These are phyloP conservation scores for Juncus inflexus DNA, from an alignment of 176 grass and related monocot species.

Conservation along the genomic window DNA sequence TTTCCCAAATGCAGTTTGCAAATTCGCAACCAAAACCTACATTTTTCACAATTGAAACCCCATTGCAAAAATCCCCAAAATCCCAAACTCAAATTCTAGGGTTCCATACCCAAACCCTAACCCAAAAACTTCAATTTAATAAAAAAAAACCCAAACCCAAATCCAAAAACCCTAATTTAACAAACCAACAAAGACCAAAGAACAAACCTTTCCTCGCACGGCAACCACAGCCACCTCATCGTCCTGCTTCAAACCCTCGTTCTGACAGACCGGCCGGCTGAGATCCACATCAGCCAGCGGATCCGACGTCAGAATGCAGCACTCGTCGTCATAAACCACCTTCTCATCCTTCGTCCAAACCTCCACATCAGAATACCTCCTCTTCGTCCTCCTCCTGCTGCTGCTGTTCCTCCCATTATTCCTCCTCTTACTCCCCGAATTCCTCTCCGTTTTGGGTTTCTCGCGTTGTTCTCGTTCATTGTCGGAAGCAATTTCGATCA, in stretches of 20 bases:
- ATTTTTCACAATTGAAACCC: too few species aligned
- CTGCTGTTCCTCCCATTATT: neutral
- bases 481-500: constrained; percentile 36
- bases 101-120: neutral
- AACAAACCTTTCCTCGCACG: constrained; percentile 55
- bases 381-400: neutral
- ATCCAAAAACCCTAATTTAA: too few species aligned
- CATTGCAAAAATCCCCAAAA: neutral
- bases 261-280: constrained; percentile 2
- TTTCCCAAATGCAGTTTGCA: too few species aligned
- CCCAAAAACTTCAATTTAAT: too few species aligned
- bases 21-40: too few species aligned
- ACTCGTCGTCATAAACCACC: constrained; percentile 48
- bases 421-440: neutral
- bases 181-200: neutral
- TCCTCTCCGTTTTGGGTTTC: neutral
- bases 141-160: too few species aligned
- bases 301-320: constrained; percentile 50
- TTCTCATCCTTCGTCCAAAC: constrained; percentile 52
- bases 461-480: neutral
- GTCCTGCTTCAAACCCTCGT: neutral
- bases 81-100: neutral
- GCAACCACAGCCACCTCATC: constrained; percentile 41
- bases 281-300: constrained; percentile 16
- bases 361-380: constrained; percentile 39